Percentiles rank a stretch among this genome's conserved stretches.
These are phyloP conservation scores for Fusarium sp. DNA, from an alignment of 2,329 filamentous ascomycete genomes.

Conservation along the genomic window DNA sequence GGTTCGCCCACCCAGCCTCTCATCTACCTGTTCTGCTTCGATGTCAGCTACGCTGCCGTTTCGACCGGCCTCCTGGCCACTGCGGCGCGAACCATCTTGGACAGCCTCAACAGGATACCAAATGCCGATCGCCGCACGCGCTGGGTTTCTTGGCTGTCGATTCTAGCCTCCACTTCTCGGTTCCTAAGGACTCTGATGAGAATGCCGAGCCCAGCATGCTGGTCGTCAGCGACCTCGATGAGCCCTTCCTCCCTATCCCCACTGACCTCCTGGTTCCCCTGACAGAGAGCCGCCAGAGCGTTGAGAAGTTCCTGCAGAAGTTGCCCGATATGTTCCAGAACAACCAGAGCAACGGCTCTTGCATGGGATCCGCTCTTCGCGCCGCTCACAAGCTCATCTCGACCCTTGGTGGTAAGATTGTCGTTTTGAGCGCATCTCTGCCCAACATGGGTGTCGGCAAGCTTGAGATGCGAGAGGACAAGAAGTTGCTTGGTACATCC, in stretches of 20 bases:
- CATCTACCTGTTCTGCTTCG: conserved; percentile 95
- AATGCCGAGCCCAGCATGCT: conserved; percentile 89
- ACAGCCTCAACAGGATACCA: conserved; percentile 96
- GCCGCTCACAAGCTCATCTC: conserved; percentile 97
- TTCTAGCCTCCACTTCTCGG: conserved; percentile 92
- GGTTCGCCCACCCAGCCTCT: conserved; percentile 95
- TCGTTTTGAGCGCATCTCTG: conserved; percentile 88
- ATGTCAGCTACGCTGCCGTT: conserved; percentile 91
- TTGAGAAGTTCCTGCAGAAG: conserved; percentile 91
- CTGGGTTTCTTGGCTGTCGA: conserved; percentile 96
- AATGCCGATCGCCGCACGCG: conserved; percentile 94
- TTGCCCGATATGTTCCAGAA: conserved; percentile 97
- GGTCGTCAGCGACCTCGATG: conserved; percentile 93
- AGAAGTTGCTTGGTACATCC: conserved; percentile 92
- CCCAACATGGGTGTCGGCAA: conserved; percentile 92
- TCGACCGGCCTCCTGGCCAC: conserved; percentile 93
- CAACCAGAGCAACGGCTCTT: conserved; percentile 89
- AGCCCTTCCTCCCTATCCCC: conserved; percentile 95
- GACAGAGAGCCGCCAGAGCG: conserved; percentile 87
- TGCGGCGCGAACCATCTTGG: conserved; percentile 90
- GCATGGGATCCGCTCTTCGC: conserved; percentile 92
- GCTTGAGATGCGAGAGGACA: conserved; percentile 94
- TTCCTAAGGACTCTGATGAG: conserved; percentile 89
- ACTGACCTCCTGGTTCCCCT: conserved; percentile 91
- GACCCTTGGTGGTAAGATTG: conserved; percentile 93